Percentiles rank a stretch among this genome's conserved stretches.
These are phyloP conservation scores for Rubia tinctorum DNA, from an alignment of 305 asterid genomes.

Conservation along the genomic window DNA sequence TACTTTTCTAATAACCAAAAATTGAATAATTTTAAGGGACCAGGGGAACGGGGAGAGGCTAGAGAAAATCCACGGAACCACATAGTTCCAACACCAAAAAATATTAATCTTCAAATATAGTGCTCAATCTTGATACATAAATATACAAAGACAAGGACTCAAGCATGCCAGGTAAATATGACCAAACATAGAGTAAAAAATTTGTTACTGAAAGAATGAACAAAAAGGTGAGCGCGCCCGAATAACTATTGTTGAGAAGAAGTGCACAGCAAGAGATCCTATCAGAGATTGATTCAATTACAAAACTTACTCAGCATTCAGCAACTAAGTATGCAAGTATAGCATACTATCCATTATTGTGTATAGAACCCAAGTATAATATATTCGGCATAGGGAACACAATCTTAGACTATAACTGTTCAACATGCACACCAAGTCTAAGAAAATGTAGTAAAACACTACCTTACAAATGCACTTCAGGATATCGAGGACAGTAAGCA, in stretches of 20 bases:
- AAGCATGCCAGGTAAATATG: neutral
- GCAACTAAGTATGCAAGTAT: neutral
- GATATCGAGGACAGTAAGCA: conserved; percentile 53
- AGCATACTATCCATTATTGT: neutral
- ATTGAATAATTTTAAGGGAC: neutral
- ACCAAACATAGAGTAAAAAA: neutral
- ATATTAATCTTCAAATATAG: neutral
- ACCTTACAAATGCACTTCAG: conserved; percentile 99
- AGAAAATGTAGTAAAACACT: conserved; percentile 23
- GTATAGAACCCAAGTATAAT: neutral
- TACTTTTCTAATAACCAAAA: neutral
- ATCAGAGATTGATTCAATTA: neutral
- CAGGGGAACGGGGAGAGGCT: neutral
- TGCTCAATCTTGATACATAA: neutral
- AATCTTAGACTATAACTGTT: neutral
- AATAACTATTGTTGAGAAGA: neutral
- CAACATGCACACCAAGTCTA: too few species aligned
- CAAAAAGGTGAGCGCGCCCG: neutral
- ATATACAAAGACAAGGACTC: neutral
- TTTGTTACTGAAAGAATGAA: neutral
- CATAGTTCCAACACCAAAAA: conserved; percentile 8
- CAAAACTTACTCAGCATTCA: neutral
- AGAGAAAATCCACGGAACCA: neutral
- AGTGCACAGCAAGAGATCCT: neutral
- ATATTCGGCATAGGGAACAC: neutral